phyloP scores from a whole-genome alignment of 108 stramenopile species.

The Skeletonema potamos region DNA sequence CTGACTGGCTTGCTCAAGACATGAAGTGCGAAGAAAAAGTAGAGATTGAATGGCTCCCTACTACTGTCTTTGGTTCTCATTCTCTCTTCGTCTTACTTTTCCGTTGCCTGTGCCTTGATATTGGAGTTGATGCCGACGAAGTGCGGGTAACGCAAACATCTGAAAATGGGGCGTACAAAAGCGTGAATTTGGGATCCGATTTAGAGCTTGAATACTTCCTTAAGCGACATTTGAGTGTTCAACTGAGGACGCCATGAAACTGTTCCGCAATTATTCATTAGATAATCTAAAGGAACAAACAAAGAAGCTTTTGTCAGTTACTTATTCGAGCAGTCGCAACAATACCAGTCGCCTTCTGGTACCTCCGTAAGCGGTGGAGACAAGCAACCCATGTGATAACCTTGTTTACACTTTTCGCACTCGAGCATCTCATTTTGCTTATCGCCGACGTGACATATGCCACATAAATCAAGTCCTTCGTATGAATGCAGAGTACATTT shows the following conservation, averaged over 20 bases:
- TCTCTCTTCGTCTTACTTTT: constrained; percentile 62
- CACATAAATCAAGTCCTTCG: no score
- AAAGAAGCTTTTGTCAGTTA: no score
- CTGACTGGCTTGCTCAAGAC: constrained; percentile 48
- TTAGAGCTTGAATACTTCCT: constrained; percentile 75
- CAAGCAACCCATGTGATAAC: no score
- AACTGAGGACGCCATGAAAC: neutral
- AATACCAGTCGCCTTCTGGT: no score
- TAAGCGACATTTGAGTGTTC: constrained; percentile 49
- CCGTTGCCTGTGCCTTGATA: constrained; percentile 51
- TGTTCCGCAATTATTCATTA: no score
- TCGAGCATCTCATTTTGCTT: no score
- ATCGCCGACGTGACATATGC: no score
- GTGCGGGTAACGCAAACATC: constrained; percentile 58
- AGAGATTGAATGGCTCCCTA: constrained; percentile 66
- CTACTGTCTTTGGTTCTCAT: constrained; percentile 74
- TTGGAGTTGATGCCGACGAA: constrained; percentile 54
- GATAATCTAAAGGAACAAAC: neutral
- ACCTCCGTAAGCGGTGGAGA: no score
- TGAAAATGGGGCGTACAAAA: constrained; percentile 48
- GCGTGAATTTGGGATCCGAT: constrained; percentile 67
- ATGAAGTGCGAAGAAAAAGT: constrained; percentile 35
- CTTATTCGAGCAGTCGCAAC: no score
- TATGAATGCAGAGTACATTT: no score
- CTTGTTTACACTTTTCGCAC: no score